These are phyloP conservation scores for Castanopsis chinensis DNA, from an alignment of 306 rosid species.

Conservation along the genomic window DNA sequence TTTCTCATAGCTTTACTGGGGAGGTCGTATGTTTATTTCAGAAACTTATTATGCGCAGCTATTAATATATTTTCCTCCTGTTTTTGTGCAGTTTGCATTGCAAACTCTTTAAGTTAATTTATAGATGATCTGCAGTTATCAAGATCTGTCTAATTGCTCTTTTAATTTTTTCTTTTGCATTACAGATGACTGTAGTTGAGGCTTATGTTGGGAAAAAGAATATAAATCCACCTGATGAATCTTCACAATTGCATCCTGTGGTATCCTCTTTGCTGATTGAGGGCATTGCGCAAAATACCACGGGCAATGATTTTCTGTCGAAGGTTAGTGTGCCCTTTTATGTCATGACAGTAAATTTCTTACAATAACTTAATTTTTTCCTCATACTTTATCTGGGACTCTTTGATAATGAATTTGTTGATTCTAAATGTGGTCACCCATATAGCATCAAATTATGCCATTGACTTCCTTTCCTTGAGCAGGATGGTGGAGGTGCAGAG, in stretches of 20 bases:
- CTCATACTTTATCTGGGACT: not conserved
- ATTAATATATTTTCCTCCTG: not conserved
- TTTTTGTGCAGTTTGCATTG: constrained; percentile 7
- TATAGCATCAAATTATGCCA: constrained; percentile 18
- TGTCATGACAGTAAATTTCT: constrained; percentile 15
- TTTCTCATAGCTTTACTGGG: not conserved
- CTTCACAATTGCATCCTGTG: constrained; percentile 42
- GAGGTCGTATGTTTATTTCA: not conserved
- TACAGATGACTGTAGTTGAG: constrained; percentile 87
- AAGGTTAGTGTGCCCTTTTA: constrained; percentile 39
- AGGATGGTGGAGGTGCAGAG: constrained; percentile 72
- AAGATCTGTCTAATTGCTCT: not conserved
- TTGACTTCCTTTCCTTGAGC: constrained; percentile 29
- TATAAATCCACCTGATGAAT: constrained; percentile 48
- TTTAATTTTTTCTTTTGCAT: constrained; percentile 8
- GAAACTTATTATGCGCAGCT: not conserved
- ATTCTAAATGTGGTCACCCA: constrained; percentile 2
- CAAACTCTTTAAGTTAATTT: constrained; percentile 14
- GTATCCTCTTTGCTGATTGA: constrained; percentile 54
- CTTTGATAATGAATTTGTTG: constrained; percentile 12
- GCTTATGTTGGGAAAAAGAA: constrained; percentile 68
- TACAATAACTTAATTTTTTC: not conserved
- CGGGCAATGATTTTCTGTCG: constrained; percentile 63
- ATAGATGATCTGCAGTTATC: constrained; percentile 9
- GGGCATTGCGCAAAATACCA: constrained; percentile 78